Percentiles rank a stretch among this genome's conserved stretches.
These are phyloP conservation scores for Mesotaenium endlicherianum DNA, from an alignment of 139 green algal species.

Conservation along the genomic window DNA sequence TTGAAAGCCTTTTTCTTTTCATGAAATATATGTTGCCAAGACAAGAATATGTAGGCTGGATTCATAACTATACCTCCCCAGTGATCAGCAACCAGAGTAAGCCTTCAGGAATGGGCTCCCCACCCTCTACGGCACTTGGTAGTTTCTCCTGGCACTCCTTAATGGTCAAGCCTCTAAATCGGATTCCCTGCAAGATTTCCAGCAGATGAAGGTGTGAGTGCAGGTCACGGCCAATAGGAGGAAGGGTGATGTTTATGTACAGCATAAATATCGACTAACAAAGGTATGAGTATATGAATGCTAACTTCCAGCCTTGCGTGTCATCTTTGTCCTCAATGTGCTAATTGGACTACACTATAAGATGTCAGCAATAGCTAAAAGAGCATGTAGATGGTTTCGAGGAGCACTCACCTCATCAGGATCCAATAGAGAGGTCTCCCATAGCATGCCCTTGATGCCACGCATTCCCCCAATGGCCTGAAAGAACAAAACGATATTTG, in stretches of 20 bases:
- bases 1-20: too few species aligned
- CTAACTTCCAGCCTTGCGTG: too few species aligned
- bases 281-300: too few species aligned
- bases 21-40: too few species aligned
- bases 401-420: slow-evolving; percentile 70
- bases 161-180: slow-evolving; percentile 92
- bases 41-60: too few species aligned
- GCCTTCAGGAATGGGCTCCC: slow-evolving; percentile 91
- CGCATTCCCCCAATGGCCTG: slow-evolving; percentile 91
- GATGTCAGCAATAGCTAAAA: too few species aligned
- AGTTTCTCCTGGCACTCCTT: slow-evolving; percentile 87
- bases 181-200: slow-evolving; percentile 77
- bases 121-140: slow-evolving; percentile 66
- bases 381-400: too few species aligned
- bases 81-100: slow-evolving; percentile 97
- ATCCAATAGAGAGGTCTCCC: slow-evolving; percentile 96
- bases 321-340: too few species aligned
- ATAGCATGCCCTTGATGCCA: slow-evolving; percentile 92
- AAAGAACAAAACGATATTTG: background rate
- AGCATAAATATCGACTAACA: too few species aligned
- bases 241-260: background rate
- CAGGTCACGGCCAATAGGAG: background rate
- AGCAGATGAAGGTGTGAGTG: background rate
- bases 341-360: too few species aligned
- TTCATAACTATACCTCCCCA: slow-evolving; percentile 74